phyloP scores from a whole-genome alignment of 768 basidiomycete species.

The Panaeolus cyanescens region DNA sequence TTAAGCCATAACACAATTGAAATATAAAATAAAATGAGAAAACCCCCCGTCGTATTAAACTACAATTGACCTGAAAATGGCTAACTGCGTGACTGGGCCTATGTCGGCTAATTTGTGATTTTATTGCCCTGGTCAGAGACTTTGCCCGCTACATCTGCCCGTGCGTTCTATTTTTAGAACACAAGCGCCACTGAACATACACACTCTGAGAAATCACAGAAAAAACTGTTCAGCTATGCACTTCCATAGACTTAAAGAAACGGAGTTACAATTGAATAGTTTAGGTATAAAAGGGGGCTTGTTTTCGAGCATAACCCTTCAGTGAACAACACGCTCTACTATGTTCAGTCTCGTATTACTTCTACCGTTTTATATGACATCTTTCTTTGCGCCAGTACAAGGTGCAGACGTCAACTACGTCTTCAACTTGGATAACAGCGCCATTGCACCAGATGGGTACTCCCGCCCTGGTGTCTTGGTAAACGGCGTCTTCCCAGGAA shows the following conservation, averaged over 20 bases:
- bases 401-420: neutral
- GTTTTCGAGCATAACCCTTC: neutral
- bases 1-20: no score
- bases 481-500: conserved; percentile 42
- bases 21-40: no score
- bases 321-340: neutral
- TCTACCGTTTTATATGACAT: neutral
- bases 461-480: conserved; percentile 38
- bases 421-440: conserved; percentile 32
- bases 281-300: neutral
- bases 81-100: no score
- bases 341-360: neutral
- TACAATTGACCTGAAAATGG: neutral
- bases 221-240: no score
- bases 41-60: neutral
- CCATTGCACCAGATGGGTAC: conserved; percentile 46
- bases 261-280: no score
- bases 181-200: neutral
- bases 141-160: no score
- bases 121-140: neutral
- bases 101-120: no score
- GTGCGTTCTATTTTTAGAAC: neutral
- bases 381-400: neutral
- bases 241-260: no score
- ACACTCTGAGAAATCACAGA: no score